Evolutionary conservation across 495 filamentous ascomycete genomes (phyloP).

Genomic region (Massariosphaeria phaeospora): DNA sequence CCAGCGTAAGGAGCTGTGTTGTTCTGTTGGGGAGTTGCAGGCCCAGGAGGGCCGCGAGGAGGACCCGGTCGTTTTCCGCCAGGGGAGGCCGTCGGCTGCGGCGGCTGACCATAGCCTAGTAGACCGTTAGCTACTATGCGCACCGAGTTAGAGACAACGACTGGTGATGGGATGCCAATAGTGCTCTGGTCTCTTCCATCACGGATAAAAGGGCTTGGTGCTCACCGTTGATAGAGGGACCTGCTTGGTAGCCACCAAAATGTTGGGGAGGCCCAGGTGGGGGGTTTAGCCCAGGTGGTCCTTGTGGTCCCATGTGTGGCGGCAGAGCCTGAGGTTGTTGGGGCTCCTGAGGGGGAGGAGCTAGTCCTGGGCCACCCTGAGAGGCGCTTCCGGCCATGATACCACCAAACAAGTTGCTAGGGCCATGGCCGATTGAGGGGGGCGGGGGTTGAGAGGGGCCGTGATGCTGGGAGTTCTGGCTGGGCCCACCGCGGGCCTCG

Average conservation of each 20-base stretch:
- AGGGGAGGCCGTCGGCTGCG: conserved; percentile 79
- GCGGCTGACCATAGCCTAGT: conserved; percentile 45
- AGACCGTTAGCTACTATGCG: conserved; percentile 5
- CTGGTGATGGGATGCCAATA: not conserved
- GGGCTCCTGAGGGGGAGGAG: conserved; percentile 70
- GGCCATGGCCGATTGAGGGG: conserved; percentile 83
- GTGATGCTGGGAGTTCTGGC: conserved; percentile 62
- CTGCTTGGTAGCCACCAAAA: conserved; percentile 48
- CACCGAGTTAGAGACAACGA: no score
- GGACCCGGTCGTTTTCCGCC: conserved; percentile 60
- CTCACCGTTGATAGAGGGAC: conserved; percentile 30
- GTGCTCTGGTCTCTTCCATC: not conserved
- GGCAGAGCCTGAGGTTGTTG: conserved; percentile 48
- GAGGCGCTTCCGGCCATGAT: conserved; percentile 90
- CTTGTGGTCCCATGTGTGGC: conserved; percentile 36
- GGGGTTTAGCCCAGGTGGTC: conserved; percentile 40
- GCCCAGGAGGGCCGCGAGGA: conserved; percentile 57
- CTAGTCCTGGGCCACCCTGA: conserved; percentile 78
- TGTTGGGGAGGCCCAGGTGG: conserved; percentile 39
- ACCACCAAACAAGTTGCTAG: conserved; percentile 84
- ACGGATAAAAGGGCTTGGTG: not conserved
- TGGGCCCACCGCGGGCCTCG: conserved; percentile 74
- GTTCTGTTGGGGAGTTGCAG: conserved; percentile 85
- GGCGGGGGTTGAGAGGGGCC: conserved; percentile 75
- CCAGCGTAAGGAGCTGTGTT: conserved; percentile 78